Evolutionary conservation across 495 filamentous ascomycete genomes (phyloP).

Genomic region (Daldinia decipiens): DNA sequence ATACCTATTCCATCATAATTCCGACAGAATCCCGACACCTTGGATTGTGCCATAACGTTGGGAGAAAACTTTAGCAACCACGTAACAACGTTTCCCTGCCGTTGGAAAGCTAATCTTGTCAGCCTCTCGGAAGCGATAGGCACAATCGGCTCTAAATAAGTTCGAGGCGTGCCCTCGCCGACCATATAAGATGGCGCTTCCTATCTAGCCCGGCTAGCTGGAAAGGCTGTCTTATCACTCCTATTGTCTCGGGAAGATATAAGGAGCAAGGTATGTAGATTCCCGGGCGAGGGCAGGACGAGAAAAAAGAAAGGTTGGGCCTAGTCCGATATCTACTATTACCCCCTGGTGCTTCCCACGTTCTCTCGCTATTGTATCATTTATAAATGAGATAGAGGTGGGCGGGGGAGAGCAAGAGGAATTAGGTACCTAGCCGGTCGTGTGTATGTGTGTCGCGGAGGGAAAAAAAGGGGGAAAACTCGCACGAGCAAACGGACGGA

Average conservation of each 20-base stretch:
- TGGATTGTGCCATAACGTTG: neutral
- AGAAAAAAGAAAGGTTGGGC: neutral
- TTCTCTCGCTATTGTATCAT: neutral
- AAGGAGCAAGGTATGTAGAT: neutral
- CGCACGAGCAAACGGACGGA: conserved; percentile 12
- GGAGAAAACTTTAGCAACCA: conserved; percentile 9
- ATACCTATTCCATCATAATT: neutral
- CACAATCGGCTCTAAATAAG: neutral
- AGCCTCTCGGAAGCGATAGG: neutral
- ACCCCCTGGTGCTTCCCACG: neutral
- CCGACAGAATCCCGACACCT: conserved; percentile 12
- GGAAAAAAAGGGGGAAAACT: conserved; percentile 2
- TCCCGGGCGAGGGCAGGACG: neutral
- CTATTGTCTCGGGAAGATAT: neutral
- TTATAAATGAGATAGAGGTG: neutral
- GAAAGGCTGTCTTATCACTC: conserved; percentile 8
- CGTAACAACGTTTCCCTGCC: neutral
- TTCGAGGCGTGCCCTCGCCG: neutral
- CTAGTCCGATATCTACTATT: neutral
- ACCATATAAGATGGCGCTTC: neutral
- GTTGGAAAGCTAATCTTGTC: conserved; percentile 12
- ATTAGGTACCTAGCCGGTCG: conserved; percentile 8
- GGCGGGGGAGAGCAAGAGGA: conserved; percentile 3
- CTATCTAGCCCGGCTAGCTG: neutral
- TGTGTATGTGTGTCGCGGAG: neutral